Evolutionary conservation across 2,329 filamentous ascomycete species (phyloP), one percentile per base, ranked within the genome.

Genomic region (Zasmidium angulare): DNA sequence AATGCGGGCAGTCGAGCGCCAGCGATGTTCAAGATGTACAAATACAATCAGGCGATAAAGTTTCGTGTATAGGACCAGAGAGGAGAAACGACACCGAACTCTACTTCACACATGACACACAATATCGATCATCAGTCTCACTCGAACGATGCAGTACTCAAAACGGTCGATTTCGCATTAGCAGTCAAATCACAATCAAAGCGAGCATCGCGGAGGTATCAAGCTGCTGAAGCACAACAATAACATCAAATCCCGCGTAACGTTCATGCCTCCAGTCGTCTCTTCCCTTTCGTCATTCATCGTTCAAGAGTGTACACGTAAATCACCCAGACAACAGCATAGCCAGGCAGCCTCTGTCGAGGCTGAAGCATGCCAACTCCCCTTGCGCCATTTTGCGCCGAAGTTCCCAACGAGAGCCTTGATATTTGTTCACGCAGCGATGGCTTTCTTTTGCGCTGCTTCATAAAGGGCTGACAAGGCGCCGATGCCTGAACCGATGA

Each of bases 381-480:
- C 36, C 3, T 7, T 43, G 36, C 36, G 36, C 36, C 36, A 43
- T 10, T 7, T 43, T 43, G 36, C 36, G 36, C 36, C 36, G 11
- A 4, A 10, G 14, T 9, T 43, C 36, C 36, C 11, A n/a, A n/a
- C 36, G 12, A 10, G 9, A 14, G 12, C 36, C 3, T 14, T 17
- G 36, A 10, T 19, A 19, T 7, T 43, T 43, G 36, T 17, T 43
- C 14, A 43, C n/a, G 36, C 36, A 43, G 36, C 36, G 36, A 43
- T 17, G 36, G 36, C 14, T 17, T 63, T 65, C 77, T 84, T 87
- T 71, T 93, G 76, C 22, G 90, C 86, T 43, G 89, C 90, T 65
- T 93, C 90, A 74, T 93, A 95, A 63, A 95, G 76, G 64, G 88
- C 89, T 50, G 87, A 81, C 24, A 93, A 70, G 21, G 84, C 83